phyloP scores from a whole-genome alignment of 176 grass and related monocot species.

The Puccinellia tenuiflora region DNA sequence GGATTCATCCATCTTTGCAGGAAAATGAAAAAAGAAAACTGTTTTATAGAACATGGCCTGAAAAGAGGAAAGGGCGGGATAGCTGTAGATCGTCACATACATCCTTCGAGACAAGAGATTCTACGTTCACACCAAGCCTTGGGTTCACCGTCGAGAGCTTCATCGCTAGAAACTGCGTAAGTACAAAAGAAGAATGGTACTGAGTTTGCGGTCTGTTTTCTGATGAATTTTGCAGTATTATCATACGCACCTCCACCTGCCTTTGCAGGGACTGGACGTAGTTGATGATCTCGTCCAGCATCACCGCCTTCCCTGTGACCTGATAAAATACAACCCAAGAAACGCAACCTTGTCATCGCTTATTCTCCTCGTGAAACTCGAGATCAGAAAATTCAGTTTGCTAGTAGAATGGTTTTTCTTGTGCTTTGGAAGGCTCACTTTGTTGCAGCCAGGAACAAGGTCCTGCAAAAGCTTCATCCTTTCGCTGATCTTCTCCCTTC shows the following conservation, averaged over 20 bases:
- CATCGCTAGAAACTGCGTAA: constrained; percentile 83
- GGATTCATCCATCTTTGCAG: background rate
- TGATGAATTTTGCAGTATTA: background rate
- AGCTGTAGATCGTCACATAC: constrained; percentile 24
- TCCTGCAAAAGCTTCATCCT: constrained; percentile 98
- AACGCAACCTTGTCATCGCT: background rate
- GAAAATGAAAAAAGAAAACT: background rate
- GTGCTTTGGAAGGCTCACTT: constrained; percentile 34
- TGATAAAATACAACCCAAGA: constrained; percentile 1
- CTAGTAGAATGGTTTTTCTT: background rate
- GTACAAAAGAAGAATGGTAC: background rate
- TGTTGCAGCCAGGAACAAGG: constrained; percentile 93
- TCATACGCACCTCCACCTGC: constrained; percentile 76
- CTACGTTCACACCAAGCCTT: constrained; percentile 72
- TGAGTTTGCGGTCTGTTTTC: background rate
- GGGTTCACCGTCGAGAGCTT: constrained; percentile 88
- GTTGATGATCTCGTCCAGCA: constrained; percentile 99
- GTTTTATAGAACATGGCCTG: background rate
- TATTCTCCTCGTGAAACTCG: background rate
- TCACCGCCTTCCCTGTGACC: constrained; percentile 96
- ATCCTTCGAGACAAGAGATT: constrained; percentile 73
- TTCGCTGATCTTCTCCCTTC: constrained; percentile 97
- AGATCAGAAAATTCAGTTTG: background rate
- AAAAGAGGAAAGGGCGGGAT: background rate
- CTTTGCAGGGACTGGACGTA: constrained; percentile 95